phyloP scores from a whole-genome alignment of 202 grass and related monocot species.

The Setaria italica region DNA sequence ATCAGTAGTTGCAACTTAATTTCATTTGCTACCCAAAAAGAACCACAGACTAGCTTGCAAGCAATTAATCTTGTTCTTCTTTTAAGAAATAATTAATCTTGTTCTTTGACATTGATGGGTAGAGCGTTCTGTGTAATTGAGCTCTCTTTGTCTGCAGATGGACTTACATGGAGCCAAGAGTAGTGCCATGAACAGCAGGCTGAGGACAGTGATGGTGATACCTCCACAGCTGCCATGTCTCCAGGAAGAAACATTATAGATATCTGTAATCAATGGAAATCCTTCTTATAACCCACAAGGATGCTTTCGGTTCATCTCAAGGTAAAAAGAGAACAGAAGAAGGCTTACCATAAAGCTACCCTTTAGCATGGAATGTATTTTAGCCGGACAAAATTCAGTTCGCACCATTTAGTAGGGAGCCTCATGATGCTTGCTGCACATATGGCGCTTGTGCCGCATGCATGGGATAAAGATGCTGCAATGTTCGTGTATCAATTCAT shows the following conservation, averaged over 20 bases:
- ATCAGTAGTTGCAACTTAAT: not conserved
- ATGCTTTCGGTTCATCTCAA: not conserved
- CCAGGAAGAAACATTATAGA: not conserved
- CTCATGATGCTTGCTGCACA: not conserved
- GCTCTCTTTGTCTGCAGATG: not conserved
- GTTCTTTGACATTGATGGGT: not conserved
- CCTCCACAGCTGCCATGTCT: not conserved
- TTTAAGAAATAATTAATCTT: not conserved
- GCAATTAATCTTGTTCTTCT: not conserved
- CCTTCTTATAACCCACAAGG: no score
- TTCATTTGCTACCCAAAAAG: not conserved
- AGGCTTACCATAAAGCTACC: not conserved
- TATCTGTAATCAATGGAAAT: not conserved
- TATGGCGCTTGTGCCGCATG: not conserved
- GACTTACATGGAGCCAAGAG: slow-evolving; percentile 9
- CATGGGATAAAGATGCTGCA: not conserved
- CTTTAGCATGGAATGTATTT: not conserved
- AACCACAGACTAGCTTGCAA: not conserved
- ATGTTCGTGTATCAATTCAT: not conserved
- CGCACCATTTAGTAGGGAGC: not conserved
- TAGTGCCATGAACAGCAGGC: not conserved
- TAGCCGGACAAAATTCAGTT: not conserved
- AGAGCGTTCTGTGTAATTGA: not conserved
- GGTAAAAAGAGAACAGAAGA: not conserved
- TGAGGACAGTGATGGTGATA: no score